Base-by-base conservation (phyloP, 2,329 filamentous ascomycete species). In the Camptophora hylomeconis region DNA sequence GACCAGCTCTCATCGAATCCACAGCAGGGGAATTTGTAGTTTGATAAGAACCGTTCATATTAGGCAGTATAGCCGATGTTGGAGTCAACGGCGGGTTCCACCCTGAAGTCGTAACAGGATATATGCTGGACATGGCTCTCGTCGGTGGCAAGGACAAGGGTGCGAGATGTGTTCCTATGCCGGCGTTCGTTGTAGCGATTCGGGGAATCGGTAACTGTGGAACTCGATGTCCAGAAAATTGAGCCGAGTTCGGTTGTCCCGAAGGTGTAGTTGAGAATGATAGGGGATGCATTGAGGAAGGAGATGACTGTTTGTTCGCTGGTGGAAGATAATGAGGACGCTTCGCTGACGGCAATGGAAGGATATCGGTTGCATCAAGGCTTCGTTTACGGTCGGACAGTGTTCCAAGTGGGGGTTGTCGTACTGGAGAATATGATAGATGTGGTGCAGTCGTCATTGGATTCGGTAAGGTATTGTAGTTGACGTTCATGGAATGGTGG, bases 41-140 rank as follows among this genome's bases (percentile, higher is more conserved):
- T n/a, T 16, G 5, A 6, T 18, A 11, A n/a, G 29, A 15, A 23
- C 21, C 21, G 14, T 23, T 5, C 28, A 37, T 40, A 20, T 39
- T 40, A 9, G 44, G 46, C 29, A 49, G 47, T 17, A 48, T 47
- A 15, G 51, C 39, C 16, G 56, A 45, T 7, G 53, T 47, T 9
- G 54, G 48, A 14, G 60, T 48, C 24, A 61, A 53, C 17, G 58
- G 50, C 30, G 60, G 57, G n/a, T 57, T 51, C 60, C 65, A 72
- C 27, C 60, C 61, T 17, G 57, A 56, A 1, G 72, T 59, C 7
- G 61, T 56, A 8, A 65, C 65, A 17, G 73, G 66, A 50, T 80
- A 93, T 2, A 84, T 76, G 11, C 79, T 72, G 5, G 78, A 68
- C 75, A 92, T 86, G 6, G 82, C 71, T 26, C 80, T 72, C 8